Evolutionary conservation across 169 alveolate species (phyloP), one percentile per base, ranked within the genome.

Genomic region (Plasmodium yoelii): DNA sequence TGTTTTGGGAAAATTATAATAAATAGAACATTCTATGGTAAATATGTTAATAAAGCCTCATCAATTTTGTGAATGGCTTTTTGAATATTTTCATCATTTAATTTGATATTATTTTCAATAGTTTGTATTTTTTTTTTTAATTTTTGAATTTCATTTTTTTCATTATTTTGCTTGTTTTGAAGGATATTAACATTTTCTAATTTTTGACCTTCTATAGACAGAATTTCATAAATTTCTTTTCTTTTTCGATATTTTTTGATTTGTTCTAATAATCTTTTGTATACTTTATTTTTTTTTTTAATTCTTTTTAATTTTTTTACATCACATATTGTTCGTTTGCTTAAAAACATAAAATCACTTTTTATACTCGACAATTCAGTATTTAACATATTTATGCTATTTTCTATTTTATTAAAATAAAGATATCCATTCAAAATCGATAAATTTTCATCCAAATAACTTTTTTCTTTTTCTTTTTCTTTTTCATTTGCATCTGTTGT

Each of bases 251-350:
- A 64, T 39, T 69, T 46, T 69, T 86, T 86, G 1, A 70, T 61
- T 42, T 86, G 77, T 28, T 86, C 53, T 8, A 86, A 53, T 46
- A 70, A n/a, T 1, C 10, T 55, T 39, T 70, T 61, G 55, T 86
- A 86, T 6, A 86, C 71, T 60, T 53, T 86, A 70, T 86, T 86
- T 86, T 86, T 63, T 15, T 86, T 70, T 64, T 72, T 57, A 63
- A 68, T 42, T 8, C 34, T 28, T 39, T 70, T 68, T 18, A 86
- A 61, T 34, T 51, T 65, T 70, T 70, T 56, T 26, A 86, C 47
- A 53, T 86, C 71, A 4, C 44, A n/a, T 60, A 56, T 86, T 57
- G 87, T 70, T 57, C 53, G 39, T 70, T 86, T 86, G 39, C 47
- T 70, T 70, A 69, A 63, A 69, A 70, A 70, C 9, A 46, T 39